Evolutionary conservation across 495 filamentous ascomycete species (phyloP).

Genomic region (Bombardia bombarda): DNA sequence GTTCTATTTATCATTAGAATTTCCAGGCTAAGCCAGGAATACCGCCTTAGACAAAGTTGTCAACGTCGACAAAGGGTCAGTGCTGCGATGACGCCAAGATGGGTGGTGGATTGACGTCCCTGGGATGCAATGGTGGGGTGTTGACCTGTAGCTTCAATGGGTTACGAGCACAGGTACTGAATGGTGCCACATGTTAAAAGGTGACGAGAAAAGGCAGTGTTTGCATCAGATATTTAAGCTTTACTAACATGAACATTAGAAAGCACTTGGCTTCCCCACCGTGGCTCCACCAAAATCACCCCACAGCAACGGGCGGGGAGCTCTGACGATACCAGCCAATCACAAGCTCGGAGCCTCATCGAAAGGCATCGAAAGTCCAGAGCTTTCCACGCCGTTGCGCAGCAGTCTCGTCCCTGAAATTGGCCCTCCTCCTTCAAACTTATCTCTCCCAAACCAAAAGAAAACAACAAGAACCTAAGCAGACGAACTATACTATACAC

Average conservation of each 20-base stretch:
- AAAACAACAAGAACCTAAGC: not conserved
- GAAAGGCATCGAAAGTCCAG: conserved; percentile 28
- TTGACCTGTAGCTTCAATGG: not conserved
- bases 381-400: conserved; percentile 22
- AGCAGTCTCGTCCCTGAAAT: conserved; percentile 5
- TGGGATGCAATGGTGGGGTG: not conserved
- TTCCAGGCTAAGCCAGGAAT: no score
- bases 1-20: no score
- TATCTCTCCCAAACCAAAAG: no score
- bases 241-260: no score
- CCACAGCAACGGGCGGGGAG: conserved; percentile 15
- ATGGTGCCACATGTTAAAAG: no score
- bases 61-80: not conserved
- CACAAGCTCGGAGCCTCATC: conserved; percentile 15
- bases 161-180: not conserved
- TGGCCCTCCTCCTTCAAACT: conserved; percentile 1
- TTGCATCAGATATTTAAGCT: no score
- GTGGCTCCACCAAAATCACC: not conserved
- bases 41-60: not conserved
- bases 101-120: not conserved
- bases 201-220: no score
- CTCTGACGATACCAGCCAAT: conserved; percentile 12
- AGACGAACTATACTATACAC: not conserved
- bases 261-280: no score
- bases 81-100: not conserved